Evolutionary conservation across 2,329 filamentous ascomycete species (phyloP).

Genomic region (Myriosclerotinia duriaeana): DNA sequence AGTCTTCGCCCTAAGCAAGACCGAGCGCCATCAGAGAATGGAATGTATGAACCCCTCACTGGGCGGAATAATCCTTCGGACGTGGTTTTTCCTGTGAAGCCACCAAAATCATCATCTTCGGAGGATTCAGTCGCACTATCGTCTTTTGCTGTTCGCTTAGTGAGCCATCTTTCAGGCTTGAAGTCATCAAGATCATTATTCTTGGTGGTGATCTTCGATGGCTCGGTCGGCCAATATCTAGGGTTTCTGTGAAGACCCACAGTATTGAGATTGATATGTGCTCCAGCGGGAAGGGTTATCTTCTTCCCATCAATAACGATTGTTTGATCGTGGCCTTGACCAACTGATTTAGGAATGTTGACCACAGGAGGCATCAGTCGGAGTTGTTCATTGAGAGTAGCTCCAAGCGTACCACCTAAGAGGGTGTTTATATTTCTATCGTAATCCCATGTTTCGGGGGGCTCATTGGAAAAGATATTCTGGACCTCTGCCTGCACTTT

Average conservation of each 20-base stretch:
- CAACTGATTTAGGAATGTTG: constrained; percentile 67
- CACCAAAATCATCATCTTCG: constrained; percentile 21
- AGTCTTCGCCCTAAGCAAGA: constrained; percentile 44
- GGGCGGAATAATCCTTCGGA: constrained; percentile 34
- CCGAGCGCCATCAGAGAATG: constrained; percentile 43
- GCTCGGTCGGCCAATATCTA: constrained; percentile 51
- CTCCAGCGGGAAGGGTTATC: constrained; percentile 34
- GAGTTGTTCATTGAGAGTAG: constrained; percentile 75
- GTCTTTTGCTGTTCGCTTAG: constrained; percentile 60
- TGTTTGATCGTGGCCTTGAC: constrained; percentile 51
- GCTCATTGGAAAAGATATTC: constrained; percentile 57
- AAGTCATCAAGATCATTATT: constrained; percentile 45
- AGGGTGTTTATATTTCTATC: constrained; percentile 64
- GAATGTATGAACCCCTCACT: constrained; percentile 39
- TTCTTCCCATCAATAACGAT: constrained; percentile 45
- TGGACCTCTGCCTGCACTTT: constrained; percentile 69
- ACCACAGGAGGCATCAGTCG: constrained; percentile 70
- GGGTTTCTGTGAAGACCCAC: constrained; percentile 53
- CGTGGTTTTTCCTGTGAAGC: constrained; percentile 24
- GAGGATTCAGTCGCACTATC: constrained; percentile 20
- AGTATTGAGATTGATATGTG: constrained; percentile 48
- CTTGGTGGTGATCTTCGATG: constrained; percentile 63
- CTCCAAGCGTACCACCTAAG: constrained; percentile 68
- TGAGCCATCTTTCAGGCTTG: constrained; percentile 57
- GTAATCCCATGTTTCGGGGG: constrained; percentile 67